Conservation (phyloP, 2,329 filamentous ascomycete species). For the Zymoseptoria tritici region DNA sequence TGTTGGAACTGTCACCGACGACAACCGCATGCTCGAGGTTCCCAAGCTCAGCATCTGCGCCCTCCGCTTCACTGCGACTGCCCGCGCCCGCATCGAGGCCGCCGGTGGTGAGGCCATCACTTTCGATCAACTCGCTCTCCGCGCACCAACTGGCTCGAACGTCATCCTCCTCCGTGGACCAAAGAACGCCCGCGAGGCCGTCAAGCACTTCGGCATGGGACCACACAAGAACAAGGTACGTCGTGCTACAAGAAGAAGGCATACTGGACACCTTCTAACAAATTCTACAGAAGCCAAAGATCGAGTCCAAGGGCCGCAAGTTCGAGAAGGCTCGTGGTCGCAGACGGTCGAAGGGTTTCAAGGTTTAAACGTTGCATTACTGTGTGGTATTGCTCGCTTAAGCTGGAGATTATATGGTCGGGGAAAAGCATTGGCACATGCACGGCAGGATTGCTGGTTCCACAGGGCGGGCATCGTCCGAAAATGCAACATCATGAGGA, state of each 20-base stretch:
- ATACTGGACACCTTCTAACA: constrained; percentile 8
- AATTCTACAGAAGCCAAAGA: constrained; percentile 72
- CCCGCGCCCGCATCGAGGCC: constrained; percentile 84
- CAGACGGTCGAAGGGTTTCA: constrained; percentile 98
- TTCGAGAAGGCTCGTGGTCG: constrained; percentile 99
- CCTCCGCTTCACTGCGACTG: constrained; percentile 92
- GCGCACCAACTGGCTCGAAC: constrained; percentile 92
- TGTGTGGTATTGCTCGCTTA: background rate
- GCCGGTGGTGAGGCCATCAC: constrained; percentile 94
- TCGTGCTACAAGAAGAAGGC: constrained; percentile 7
- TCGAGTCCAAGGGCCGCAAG: constrained; percentile 98
- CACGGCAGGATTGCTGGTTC: constrained; percentile 1
- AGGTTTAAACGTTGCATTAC: constrained; percentile 65
- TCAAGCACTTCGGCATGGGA: constrained; percentile 99
- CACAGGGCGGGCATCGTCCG: constrained; percentile 9
- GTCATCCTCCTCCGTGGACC: constrained; percentile 93
- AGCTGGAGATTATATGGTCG: background rate
- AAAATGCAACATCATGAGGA: background rate
- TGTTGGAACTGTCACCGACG: constrained; percentile 92
- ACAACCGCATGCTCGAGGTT: constrained; percentile 84
- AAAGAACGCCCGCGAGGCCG: constrained; percentile 95
- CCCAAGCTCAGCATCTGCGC: constrained; percentile 93
- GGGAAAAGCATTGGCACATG: background rate
- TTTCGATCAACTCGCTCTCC: constrained; percentile 92
- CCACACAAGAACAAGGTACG: constrained; percentile 94